Percentiles rank a stretch among this genome's conserved stretches.
Evolutionary conservation across 345 rosid genomes (phyloP).

Genomic region (Arabidopsis arenosa): DNA sequence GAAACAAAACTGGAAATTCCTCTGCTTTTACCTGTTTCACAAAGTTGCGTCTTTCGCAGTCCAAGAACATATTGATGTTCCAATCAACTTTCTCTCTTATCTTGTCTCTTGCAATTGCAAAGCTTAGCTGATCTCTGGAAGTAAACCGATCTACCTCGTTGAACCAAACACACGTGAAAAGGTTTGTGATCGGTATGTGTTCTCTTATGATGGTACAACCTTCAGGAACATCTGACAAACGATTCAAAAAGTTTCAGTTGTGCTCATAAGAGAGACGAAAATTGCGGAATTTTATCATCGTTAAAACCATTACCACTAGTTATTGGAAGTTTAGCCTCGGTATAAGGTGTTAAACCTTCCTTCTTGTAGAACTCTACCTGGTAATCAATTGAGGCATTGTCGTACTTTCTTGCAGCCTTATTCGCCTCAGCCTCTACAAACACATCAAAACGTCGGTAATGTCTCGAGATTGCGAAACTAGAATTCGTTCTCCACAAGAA

Average conservation of each 20-base stretch:
- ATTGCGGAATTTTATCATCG: background rate
- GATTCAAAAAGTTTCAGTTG: slow-evolving; percentile 18
- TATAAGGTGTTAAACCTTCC: slow-evolving; percentile 84
- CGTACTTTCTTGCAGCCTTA: slow-evolving; percentile 85
- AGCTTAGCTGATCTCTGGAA: slow-evolving; percentile 89
- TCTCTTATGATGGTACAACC: slow-evolving; percentile 88
- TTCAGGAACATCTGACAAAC: slow-evolving; percentile 90
- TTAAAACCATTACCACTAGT: slow-evolving; percentile 65
- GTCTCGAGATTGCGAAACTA: slow-evolving; percentile 81
- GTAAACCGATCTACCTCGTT: slow-evolving; percentile 94
- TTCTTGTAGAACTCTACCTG: slow-evolving; percentile 76
- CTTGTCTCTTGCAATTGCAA: slow-evolving; percentile 85
- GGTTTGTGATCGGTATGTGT: slow-evolving; percentile 78
- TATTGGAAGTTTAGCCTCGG: slow-evolving; percentile 80
- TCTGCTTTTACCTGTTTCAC: slow-evolving; percentile 71
- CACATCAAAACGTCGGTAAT: slow-evolving; percentile 86
- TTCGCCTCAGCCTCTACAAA: slow-evolving; percentile 90
- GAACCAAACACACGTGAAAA: slow-evolving; percentile 92
- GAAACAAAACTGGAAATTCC: background rate
- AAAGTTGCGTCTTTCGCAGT: slow-evolving; percentile 92
- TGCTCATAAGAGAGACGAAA: background rate
- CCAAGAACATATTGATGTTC: slow-evolving; percentile 81
- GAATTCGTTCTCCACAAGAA: slow-evolving; percentile 82
- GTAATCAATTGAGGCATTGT: slow-evolving; percentile 76
- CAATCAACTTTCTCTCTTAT: slow-evolving; percentile 69